These are phyloP conservation scores for Straminergon stramineum DNA, from an alignment of 225 moss, liverwort and hornwort species.

Conservation along the genomic window DNA sequence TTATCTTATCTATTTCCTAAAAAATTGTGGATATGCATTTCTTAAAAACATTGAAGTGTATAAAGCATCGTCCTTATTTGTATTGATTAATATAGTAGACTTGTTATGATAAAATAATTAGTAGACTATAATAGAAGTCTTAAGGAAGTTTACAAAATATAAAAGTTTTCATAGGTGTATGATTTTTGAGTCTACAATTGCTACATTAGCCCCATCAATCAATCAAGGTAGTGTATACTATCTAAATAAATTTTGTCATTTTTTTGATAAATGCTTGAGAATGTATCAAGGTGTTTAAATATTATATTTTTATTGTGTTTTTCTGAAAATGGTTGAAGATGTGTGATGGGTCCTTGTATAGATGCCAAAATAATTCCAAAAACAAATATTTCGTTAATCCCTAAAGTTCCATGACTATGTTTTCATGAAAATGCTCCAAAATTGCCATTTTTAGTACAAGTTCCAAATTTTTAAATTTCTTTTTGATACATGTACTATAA, in stretches of 20 bases:
- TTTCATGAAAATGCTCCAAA: no score
- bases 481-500: no score
- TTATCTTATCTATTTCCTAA: background rate
- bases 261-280: background rate
- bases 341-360: background rate
- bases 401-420: no score
- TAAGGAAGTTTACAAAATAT: background rate
- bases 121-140: background rate
- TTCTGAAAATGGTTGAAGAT: background rate
- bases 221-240: background rate
- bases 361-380: background rate
- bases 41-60: background rate
- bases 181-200: accelerated
- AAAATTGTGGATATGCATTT: no score
- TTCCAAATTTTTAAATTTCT: no score
- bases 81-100: background rate
- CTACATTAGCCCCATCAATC: background rate
- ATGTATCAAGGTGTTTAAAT: background rate
- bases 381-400: no score
- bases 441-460: no score
- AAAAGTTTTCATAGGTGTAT: background rate
- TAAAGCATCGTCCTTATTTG: background rate
- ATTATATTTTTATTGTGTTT: background rate
- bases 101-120: background rate
- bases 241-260: background rate